Percentiles rank a stretch among this genome's conserved stretches.
phyloP scores from a whole-genome alignment of 177 flowering plant species.

The Telopea speciosissima region DNA sequence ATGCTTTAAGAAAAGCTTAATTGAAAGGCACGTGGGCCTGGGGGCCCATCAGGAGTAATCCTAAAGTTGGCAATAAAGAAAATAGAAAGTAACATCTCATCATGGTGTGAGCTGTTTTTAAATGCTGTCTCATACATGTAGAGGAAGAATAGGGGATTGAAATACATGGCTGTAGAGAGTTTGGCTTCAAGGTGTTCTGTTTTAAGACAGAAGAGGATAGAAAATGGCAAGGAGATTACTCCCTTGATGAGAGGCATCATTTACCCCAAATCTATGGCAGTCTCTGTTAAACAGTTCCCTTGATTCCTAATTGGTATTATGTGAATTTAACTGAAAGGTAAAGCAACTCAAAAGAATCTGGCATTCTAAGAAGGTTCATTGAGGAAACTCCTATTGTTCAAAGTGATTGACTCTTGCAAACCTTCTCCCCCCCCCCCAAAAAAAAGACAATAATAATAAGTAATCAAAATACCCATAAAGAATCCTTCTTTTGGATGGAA shows the following conservation, averaged over 20 bases:
- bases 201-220: too few relatives aligned
- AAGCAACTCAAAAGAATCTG: background rate
- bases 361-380: background rate
- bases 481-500: background rate
- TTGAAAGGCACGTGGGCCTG: background rate
- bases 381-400: too few relatives aligned
- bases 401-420: too few relatives aligned
- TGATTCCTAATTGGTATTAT: background rate
- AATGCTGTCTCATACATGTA: background rate
- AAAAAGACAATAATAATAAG: too few relatives aligned
- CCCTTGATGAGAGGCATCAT: conserved; percentile 3
- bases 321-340: background rate
- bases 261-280: background rate
- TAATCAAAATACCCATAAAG: too few relatives aligned
- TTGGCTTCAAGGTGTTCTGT: too few relatives aligned
- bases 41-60: background rate
- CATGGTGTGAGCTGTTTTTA: background rate
- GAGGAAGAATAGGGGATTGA: background rate
- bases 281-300: background rate
- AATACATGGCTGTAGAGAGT: background rate
- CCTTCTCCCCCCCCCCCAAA: too few relatives aligned
- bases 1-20: background rate
- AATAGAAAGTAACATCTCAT: background rate
- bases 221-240: conserved; percentile 2
- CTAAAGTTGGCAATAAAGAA: background rate